These are phyloP conservation scores for Arthrobotrys iridis DNA, from an alignment of 2,329 filamentous ascomycete genomes.

Conservation along the genomic window DNA sequence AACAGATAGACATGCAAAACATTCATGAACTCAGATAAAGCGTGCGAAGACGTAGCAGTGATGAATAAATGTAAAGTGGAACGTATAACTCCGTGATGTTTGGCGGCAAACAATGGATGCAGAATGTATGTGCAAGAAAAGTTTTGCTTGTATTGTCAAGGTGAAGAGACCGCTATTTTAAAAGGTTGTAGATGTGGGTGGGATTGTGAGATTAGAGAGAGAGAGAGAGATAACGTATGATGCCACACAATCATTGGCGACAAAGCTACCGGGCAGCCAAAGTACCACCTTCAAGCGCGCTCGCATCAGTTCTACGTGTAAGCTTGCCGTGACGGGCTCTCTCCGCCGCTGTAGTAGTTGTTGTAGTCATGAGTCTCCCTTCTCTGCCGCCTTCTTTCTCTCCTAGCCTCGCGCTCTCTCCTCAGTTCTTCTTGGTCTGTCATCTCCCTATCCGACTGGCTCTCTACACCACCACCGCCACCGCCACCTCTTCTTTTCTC, in stretches of 20 bases:
- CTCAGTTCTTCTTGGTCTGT: constrained; percentile 30
- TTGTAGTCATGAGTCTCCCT: constrained; percentile 38
- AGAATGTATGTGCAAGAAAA: too few species aligned
- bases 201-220: not conserved
- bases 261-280: not conserved
- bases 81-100: constrained; percentile 2
- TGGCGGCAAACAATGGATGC: not conserved
- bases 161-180: too few species aligned
- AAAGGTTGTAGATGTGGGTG: too few species aligned
- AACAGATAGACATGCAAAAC: not conserved
- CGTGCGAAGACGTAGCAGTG: not conserved
- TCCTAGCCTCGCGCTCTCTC: constrained; percentile 44
- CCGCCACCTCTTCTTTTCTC: constrained; percentile 29
- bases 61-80: not conserved
- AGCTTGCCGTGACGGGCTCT: constrained; percentile 29
- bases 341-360: constrained; percentile 45
- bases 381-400: constrained; percentile 39
- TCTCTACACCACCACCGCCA: too few species aligned
- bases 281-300: not conserved
- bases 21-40: constrained; percentile 8
- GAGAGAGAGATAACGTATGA: not conserved
- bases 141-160: too few species aligned
- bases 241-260: not conserved
- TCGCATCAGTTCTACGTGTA: constrained; percentile 22
- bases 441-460: constrained; percentile 32